Evolutionary conservation across 1,139 yeast species (phyloP), one percentile per base, ranked within the genome.

Genomic region (Barnettozyma hawaiiensis): DNA sequence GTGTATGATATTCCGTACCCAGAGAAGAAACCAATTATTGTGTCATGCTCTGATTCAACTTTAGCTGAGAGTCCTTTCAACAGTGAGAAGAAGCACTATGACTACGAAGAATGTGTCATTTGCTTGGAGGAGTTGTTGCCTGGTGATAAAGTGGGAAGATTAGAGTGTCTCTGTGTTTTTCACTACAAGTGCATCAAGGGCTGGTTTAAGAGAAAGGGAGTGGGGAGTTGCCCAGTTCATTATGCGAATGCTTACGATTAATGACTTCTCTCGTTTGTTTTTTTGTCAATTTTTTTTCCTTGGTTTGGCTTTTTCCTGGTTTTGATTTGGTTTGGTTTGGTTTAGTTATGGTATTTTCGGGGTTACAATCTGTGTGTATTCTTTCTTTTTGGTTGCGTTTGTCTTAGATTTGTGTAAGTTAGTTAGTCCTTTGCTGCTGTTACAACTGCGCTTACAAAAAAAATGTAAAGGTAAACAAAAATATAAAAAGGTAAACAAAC

Each of bases 81-180:
- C 11, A 44, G 51, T 15, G 50, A 46, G 26, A 48, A 50, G 24
- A 48, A 50, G 24, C 47, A 62, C 52, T 60, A 64, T 39, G 62
- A 59, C 5, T 60, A 66, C 29, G 71, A 73, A 37, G 98, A 92
- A 60, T 92, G 99, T 63, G 92, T 89, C 9, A 90, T 92, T 33
- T 92, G 99, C 60, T 76, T 90, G 51, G 98, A 92, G 58, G 95
- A 85, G 27, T 76, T 90, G 60, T 67, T 67, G 41, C 86, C 89
- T 0, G 96, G 96, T 4, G 94, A 89, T 46, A 82, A 81, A 55
- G 94, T 94, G 14, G 97, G 96, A 0, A 68, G 99, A 31, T 66
- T 94, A 44, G 98, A 92, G 61, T 94, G 98, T 61, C 71, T 94
- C 21, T 94, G 99, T 60, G 85, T 90, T 36, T 94, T 86, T 61